Percentiles rank a stretch among this genome's conserved stretches.
Conservation (phyloP, 345 rosid species). For the Eutrema japonicum region DNA sequence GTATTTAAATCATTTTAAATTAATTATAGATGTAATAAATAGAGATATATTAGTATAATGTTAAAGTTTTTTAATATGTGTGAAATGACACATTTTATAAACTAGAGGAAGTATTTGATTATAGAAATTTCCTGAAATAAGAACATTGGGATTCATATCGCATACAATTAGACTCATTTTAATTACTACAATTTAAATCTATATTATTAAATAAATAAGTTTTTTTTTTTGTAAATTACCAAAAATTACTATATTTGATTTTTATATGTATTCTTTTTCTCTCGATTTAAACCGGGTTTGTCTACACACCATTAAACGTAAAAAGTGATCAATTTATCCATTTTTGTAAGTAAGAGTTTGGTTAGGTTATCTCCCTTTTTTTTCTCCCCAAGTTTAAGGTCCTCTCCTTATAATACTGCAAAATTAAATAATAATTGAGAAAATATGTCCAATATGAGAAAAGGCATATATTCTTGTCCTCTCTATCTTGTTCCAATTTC, state of each 20-base stretch:
- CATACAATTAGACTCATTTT: neutral
- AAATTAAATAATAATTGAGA: neutral
- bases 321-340: neutral
- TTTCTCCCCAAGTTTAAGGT: neutral
- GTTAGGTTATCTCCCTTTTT: neutral
- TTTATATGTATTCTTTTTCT: neutral
- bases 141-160: neutral
- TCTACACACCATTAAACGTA: neutral
- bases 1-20: too few species aligned
- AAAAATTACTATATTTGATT: neutral
- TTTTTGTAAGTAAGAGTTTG: neutral
- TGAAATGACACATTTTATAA: too few species aligned
- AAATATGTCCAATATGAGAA: too few species aligned
- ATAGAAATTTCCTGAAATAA: neutral
- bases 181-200: neutral
- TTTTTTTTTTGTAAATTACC: neutral
- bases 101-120: neutral
- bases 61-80: neutral
- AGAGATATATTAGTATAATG: too few species aligned
- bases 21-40: too few species aligned
- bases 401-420: neutral
- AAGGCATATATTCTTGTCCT: neutral
- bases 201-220: neutral
- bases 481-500: constrained; percentile 21
- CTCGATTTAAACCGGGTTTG: neutral